A percentile compares a stretch with the other conserved stretches of the same genome.
Conservation (phyloP, 1,284 basidiomycete species). For the Malassezia psittaci region DNA sequence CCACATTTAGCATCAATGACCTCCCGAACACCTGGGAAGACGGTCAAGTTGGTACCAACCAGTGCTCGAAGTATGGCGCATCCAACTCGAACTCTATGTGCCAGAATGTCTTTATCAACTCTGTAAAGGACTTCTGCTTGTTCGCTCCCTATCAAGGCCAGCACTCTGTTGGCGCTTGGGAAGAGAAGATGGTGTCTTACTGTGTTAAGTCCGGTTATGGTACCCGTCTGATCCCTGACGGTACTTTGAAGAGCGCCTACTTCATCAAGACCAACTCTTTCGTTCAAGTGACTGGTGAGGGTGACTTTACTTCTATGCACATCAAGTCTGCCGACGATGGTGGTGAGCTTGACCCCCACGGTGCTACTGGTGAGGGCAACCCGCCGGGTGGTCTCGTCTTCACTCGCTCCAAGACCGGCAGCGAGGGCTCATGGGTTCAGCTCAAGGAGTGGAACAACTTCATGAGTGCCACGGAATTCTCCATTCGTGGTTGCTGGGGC, state of each 20-base stretch:
- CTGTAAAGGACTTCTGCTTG: constrained; percentile 37
- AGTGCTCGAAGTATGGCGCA: constrained; percentile 30
- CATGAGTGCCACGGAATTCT: constrained; percentile 40
- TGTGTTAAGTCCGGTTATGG: constrained; percentile 53
- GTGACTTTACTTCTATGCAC: constrained; percentile 48
- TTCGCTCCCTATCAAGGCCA: constrained; percentile 27
- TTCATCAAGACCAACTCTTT: constrained; percentile 60
- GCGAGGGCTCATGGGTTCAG: constrained; percentile 35
- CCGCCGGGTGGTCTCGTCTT: constrained; percentile 35
- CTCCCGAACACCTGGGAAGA: constrained; percentile 39
- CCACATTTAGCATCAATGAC: constrained; percentile 24
- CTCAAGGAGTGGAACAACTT: constrained; percentile 44
- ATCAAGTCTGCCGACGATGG: constrained; percentile 40
- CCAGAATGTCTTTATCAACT: constrained; percentile 44
- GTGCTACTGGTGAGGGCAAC: constrained; percentile 36
- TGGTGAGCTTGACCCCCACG: constrained; percentile 48
- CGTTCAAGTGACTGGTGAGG: constrained; percentile 58
- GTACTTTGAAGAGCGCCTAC: constrained; percentile 63
- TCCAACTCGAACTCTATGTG: constrained; percentile 25
- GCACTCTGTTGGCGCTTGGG: constrained; percentile 25
- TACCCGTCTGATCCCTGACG: constrained; percentile 65
- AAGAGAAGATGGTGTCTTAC: constrained; percentile 62
- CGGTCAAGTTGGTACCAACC: constrained; percentile 36
- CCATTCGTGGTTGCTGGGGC: constrained; percentile 43
- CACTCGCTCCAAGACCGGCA: constrained; percentile 22